Conservation (phyloP, 2,329 filamentous ascomycete species). For the Byssothecium circinans region DNA sequence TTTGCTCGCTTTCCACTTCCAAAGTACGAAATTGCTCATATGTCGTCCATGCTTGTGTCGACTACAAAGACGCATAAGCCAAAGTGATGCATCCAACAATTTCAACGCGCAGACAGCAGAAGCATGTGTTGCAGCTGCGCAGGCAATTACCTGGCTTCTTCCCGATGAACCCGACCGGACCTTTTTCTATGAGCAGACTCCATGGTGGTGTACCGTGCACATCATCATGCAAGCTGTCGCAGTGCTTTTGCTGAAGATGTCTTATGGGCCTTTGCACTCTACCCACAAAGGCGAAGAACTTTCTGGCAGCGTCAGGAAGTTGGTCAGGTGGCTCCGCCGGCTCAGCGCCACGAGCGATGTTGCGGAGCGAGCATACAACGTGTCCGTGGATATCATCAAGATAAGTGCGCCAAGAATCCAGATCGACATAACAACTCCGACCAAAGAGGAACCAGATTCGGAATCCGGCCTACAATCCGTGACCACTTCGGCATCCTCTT, state of each 20-base stretch:
- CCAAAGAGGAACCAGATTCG: constrained; percentile 7
- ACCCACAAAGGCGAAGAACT: constrained; percentile 26
- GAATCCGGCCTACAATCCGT: not conserved
- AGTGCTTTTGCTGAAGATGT: constrained; percentile 43
- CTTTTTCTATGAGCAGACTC: constrained; percentile 22
- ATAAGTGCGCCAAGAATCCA: not conserved
- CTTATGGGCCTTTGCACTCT: constrained; percentile 28
- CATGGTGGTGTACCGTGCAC: constrained; percentile 46
- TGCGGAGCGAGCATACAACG: constrained; percentile 31
- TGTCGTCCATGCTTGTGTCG: constrained; percentile 44
- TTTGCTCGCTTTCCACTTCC: constrained; percentile 32
- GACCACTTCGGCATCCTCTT: not conserved
- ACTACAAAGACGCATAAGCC: constrained; percentile 31
- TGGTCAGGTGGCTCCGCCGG: constrained; percentile 33
- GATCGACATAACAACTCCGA: not conserved
- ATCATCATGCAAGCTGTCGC: constrained; percentile 44
- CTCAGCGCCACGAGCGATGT: constrained; percentile 32
- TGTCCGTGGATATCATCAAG: constrained; percentile 14
- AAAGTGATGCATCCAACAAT: constrained; percentile 29
- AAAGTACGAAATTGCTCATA: constrained; percentile 40
- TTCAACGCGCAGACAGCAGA: constrained; percentile 36
- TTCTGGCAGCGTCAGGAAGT: constrained; percentile 25
- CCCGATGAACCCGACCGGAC: constrained; percentile 26
- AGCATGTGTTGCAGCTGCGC: constrained; percentile 40
- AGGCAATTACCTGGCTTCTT: constrained; percentile 32